A percentile compares a stretch with the other conserved stretches of the same genome.
Evolutionary conservation across 768 basidiomycete species (phyloP).

Genomic region (Russula lepida): DNA sequence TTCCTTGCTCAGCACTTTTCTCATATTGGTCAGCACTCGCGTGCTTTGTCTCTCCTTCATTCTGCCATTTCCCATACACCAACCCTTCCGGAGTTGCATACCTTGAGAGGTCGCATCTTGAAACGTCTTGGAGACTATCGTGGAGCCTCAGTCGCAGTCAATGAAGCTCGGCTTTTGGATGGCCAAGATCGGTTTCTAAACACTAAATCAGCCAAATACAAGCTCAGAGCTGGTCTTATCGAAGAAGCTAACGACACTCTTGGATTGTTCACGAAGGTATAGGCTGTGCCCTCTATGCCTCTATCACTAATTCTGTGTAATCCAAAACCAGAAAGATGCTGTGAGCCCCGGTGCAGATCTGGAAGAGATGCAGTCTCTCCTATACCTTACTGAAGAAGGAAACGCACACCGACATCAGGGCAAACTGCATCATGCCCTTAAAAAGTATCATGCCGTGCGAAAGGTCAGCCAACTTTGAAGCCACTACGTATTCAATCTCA

Average conservation of each 20-base stretch:
- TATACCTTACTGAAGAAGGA: constrained; percentile 79
- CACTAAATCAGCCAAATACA: constrained; percentile 88
- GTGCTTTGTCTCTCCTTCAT: constrained; percentile 55
- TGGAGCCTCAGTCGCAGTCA: constrained; percentile 66
- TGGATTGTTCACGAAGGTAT: constrained; percentile 84
- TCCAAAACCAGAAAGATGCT: constrained; percentile 66
- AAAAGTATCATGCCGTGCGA: constrained; percentile 69
- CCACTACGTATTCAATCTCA: background rate
- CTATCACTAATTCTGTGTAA: background rate
- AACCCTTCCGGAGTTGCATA: constrained; percentile 83
- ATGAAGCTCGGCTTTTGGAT: constrained; percentile 79
- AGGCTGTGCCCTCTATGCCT: background rate
- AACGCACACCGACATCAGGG: constrained; percentile 58
- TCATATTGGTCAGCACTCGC: constrained; percentile 40
- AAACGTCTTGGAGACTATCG: constrained; percentile 78
- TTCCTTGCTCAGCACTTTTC: constrained; percentile 90
- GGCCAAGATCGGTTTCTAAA: constrained; percentile 95
- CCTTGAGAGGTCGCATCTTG: constrained; percentile 71
- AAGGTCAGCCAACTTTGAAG: constrained; percentile 41
- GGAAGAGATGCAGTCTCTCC: constrained; percentile 91
- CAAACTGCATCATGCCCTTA: constrained; percentile 70
- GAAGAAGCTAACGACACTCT: constrained; percentile 67
- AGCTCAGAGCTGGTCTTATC: constrained; percentile 70
- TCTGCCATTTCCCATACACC: constrained; percentile 78
- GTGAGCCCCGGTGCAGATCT: constrained; percentile 66